Conservation (phyloP, 192 early-diverging fungal genomes). For the Backusella tarrabulga region DNA sequence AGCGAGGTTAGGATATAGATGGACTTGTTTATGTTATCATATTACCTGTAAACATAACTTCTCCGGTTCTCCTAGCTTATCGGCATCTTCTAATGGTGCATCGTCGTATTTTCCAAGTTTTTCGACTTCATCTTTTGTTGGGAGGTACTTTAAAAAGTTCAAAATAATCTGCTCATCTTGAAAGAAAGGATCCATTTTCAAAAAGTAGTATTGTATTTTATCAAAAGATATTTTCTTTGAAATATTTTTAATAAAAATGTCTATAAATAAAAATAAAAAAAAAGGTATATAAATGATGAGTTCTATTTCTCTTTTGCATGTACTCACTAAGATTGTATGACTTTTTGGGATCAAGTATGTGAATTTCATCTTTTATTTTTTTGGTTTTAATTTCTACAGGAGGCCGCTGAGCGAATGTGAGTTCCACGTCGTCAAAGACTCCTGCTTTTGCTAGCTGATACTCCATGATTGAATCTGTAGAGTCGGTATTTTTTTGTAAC, state of each 20-base stretch:
- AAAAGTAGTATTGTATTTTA: slow-evolving; percentile 60
- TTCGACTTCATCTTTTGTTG: slow-evolving; percentile 66
- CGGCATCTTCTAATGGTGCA: slow-evolving; percentile 36
- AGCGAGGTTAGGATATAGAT: not conserved
- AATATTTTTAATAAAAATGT: slow-evolving; percentile 36
- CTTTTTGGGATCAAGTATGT: slow-evolving; percentile 66
- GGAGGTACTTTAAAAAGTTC: slow-evolving; percentile 66
- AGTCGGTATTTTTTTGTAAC: slow-evolving; percentile 2
- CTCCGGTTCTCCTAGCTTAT: slow-evolving; percentile 55
- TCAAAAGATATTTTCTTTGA: slow-evolving; percentile 63
- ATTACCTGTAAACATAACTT: slow-evolving; percentile 65
- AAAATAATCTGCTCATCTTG: slow-evolving; percentile 49
- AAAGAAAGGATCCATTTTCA: slow-evolving; percentile 64
- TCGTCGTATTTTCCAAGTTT: slow-evolving; percentile 61
- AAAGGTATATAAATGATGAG: not conserved
- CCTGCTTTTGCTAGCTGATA: slow-evolving; percentile 38
- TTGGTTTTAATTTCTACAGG: slow-evolving; percentile 36
- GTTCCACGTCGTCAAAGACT: slow-evolving; percentile 34
- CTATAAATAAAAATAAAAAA: slow-evolving; percentile 19
- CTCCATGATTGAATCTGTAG: slow-evolving; percentile 16
- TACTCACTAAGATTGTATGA: slow-evolving; percentile 55
- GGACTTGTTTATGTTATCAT: not conserved
- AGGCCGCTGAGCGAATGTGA: slow-evolving; percentile 38
- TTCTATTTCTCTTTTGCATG: not conserved
- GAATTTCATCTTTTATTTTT: slow-evolving; percentile 45